phyloP scores from a whole-genome alignment of 192 early-diverging fungal genomes.

The Dimargaris xerosporica region DNA sequence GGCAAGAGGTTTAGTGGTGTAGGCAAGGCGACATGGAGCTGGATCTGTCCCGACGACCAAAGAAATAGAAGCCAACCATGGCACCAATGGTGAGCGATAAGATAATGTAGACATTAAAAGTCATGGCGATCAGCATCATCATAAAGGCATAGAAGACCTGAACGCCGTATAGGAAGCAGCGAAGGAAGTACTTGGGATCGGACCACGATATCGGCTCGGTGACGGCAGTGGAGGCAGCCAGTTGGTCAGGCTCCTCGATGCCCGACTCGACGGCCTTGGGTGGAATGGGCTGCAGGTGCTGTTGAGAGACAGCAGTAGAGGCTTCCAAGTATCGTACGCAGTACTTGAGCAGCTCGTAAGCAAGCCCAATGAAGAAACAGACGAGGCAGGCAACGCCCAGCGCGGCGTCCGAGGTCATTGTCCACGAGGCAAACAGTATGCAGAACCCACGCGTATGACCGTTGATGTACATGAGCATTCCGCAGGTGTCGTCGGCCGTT shows the following conservation, averaged over 20 bases:
- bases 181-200: slow-evolving; percentile 8
- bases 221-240: not conserved
- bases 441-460: slow-evolving; percentile 5
- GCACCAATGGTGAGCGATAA: slow-evolving; percentile 3
- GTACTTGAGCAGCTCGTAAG: slow-evolving; percentile 4
- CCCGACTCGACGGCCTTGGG: not conserved
- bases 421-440: slow-evolving; percentile 9
- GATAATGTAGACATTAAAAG: slow-evolving; percentile 5
- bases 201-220: not conserved
- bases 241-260: not conserved
- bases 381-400: slow-evolving; percentile 8
- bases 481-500: not conserved
- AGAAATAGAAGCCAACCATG: slow-evolving; percentile 8
- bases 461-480: slow-evolving; percentile 11
- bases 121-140: slow-evolving; percentile 10
- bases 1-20: too few relatives aligned
- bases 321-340: not conserved
- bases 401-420: slow-evolving; percentile 2
- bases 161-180: slow-evolving; percentile 10
- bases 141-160: slow-evolving; percentile 12
- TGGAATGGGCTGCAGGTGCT: not conserved
- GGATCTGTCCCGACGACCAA: slow-evolving; percentile 1
- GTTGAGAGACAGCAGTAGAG: not conserved
- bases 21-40: not conserved
- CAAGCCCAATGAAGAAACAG: not conserved